Evolutionary conservation across 2,329 filamentous ascomycete genomes (phyloP), one percentile per base, ranked within the genome.

Genomic region (Xylaria sp.): DNA sequence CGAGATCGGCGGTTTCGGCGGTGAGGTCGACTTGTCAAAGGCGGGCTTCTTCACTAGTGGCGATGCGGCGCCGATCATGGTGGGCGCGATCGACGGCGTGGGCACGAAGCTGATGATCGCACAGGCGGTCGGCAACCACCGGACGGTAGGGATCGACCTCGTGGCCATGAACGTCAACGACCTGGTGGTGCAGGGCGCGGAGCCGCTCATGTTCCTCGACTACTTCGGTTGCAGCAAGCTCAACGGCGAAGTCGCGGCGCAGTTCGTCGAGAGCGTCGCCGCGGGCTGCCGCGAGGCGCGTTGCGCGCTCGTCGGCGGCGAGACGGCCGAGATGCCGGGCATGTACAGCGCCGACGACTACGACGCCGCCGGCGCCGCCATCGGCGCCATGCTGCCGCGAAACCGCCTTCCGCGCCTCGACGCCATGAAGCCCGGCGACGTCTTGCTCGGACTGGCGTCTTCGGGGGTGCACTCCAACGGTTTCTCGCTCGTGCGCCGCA

Each of bases 151-250:
- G 69, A 94, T 99, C 75, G 96, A 99, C 79, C 88, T 99, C 42
- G 96, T 99, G 3, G 96, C 96, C 73, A 98, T 98, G 95, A 98
- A 98, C 80, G 96, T 98, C 78, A 99, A 99, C 80, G 96, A 99
- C 77, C 86, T 99, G 0, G 91, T 99, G 60, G 96, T 98, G 8
- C 94, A 98, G 83, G 96, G 96, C 63, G 96, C 96, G 12, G 93
- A 96, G 74, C 94, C 96, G 1, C 86, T 98, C 72, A 96, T 96
- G 85, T 98, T 99, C 87, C 90, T 98, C 70, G 96, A 99, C 84
- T 98, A 97, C 86, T 98, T 97, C 82, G 95, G 94, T 69, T 98
- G 94, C 85, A 94, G 93, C 80, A 92, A 91, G 79, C 88, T 99
- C 24, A 89, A 97, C 73, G 88, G 95, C 8, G 85, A 89, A 45